These are phyloP conservation scores for Nyctanthes arbortristis DNA, from an alignment of 257 asterid species.

Conservation along the genomic window DNA sequence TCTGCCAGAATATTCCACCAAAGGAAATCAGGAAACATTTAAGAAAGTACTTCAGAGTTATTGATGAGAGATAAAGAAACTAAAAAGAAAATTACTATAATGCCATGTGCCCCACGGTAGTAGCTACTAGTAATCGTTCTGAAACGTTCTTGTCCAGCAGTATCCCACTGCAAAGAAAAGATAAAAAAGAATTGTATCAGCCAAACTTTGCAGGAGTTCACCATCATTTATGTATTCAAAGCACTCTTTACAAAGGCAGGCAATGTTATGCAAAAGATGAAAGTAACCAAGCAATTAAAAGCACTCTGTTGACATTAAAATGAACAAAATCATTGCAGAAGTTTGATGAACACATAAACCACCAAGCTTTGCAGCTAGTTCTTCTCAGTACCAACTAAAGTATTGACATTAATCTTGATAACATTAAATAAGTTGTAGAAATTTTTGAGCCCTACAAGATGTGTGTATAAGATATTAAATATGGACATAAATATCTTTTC, in stretches of 20 bases:
- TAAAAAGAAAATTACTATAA: conserved; percentile 50
- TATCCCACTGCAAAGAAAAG: conserved; percentile 67
- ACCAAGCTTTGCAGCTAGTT: neutral
- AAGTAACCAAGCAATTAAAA: neutral
- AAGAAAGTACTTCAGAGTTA: neutral
- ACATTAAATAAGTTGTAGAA: too few relatives aligned
- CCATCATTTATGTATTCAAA: neutral
- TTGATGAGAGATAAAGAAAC: neutral
- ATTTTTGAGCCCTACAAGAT: too few relatives aligned
- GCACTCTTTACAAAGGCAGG: neutral
- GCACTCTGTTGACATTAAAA: neutral
- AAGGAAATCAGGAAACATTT: conserved; percentile 3
- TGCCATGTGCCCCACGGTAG: conserved; percentile 97
- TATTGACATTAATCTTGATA: too few relatives aligned
- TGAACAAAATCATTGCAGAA: neutral
- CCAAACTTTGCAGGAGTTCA: neutral
- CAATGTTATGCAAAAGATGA: neutral
- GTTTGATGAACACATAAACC: neutral
- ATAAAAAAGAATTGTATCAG: conserved; percentile 12
- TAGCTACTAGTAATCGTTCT: conserved; percentile 90
- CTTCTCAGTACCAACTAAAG: too few relatives aligned
- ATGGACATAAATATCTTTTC: too few relatives aligned
- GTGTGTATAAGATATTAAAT: too few relatives aligned
- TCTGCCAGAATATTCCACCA: conserved; percentile 39
- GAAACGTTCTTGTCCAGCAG: conserved; percentile 94